Evolutionary conservation across 495 filamentous ascomycete genomes (phyloP).

Genomic region (Jackrogersella multiformis): DNA sequence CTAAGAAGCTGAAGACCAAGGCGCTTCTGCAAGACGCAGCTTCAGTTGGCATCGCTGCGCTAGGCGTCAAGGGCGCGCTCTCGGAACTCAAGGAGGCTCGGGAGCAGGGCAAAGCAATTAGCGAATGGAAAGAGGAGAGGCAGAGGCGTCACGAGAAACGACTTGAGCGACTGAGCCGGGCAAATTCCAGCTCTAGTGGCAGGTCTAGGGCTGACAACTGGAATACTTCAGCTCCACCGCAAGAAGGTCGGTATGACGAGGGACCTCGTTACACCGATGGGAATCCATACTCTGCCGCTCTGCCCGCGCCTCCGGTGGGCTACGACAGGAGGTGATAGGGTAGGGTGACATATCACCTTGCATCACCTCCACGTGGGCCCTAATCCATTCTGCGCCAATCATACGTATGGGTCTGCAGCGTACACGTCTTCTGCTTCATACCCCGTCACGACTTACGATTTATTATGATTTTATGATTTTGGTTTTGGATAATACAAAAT

Average conservation of each 20-base stretch:
- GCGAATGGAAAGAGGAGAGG: conserved; percentile 55
- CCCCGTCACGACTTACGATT: conserved; percentile 35
- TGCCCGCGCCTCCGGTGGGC: conserved; percentile 56
- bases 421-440: conserved; percentile 27
- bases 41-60: conserved; percentile 81
- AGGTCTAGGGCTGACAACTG: conserved; percentile 55
- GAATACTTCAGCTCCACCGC: conserved; percentile 49
- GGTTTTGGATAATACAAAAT: conserved; percentile 25
- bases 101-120: conserved; percentile 52
- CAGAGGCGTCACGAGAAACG: conserved; percentile 52
- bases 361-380: conserved; percentile 11
- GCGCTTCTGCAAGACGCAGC: conserved; percentile 78
- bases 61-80: conserved; percentile 86
- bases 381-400: conserved; percentile 3
- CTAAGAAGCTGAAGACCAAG: conserved; percentile 77
- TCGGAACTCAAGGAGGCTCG: conserved; percentile 66
- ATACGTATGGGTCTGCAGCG: conserved; percentile 9
- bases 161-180: conserved; percentile 48
- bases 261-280: conserved; percentile 62
- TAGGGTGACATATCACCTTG: conserved; percentile 17
- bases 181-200: conserved; percentile 41
- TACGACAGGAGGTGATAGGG: conserved; percentile 51
- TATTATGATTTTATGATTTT: conserved; percentile 20
- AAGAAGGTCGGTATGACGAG: conserved; percentile 47
- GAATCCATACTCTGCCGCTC: conserved; percentile 59